Conservation (phyloP, 768 basidiomycete species). For the Pisolithus tinctorius region DNA sequence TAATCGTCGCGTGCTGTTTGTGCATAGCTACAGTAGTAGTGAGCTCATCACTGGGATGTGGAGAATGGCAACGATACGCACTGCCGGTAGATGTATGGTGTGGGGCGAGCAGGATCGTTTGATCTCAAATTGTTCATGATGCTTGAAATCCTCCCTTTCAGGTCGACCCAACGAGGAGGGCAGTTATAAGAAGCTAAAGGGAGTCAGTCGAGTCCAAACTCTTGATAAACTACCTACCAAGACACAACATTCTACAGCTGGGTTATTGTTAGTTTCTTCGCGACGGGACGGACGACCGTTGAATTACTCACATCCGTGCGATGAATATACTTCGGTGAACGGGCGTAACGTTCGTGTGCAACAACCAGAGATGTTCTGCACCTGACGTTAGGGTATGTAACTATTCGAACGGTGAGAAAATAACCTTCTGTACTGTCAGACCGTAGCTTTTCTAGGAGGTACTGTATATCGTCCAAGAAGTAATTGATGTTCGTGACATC, state of each 20-base stretch:
- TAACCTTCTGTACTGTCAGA: slow-evolving; percentile 22
- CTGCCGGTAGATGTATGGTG: slow-evolving; percentile 8
- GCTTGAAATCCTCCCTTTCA: slow-evolving; percentile 1
- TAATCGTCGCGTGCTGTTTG: neutral
- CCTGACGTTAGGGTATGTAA: neutral
- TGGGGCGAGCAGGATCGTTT: neutral
- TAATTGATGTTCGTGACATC: slow-evolving; percentile 1
- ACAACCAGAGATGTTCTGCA: slow-evolving; percentile 1
- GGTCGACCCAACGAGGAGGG: neutral
- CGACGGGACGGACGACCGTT: no score
- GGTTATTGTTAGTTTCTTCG: neutral
- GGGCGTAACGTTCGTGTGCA: slow-evolving; percentile 9
- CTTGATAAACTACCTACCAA: slow-evolving; percentile 33
- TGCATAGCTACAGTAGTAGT: neutral
- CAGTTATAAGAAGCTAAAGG: slow-evolving; percentile 31
- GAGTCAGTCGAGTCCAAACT: neutral
- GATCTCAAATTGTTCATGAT: slow-evolving; percentile 8
- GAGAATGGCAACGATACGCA: slow-evolving; percentile 1
- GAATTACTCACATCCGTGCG: slow-evolving; percentile 38
- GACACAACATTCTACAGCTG: slow-evolving; percentile 42
- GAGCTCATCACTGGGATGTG: neutral
- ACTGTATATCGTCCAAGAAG: slow-evolving; percentile 15
- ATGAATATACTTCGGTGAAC: slow-evolving; percentile 33
- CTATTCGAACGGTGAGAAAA: neutral
- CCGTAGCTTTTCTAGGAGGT: slow-evolving; percentile 25